A percentile compares a stretch with the other conserved stretches of the same genome.
Evolutionary conservation across 306 rosid species (phyloP).

Genomic region (Canavalia ensiformis): DNA sequence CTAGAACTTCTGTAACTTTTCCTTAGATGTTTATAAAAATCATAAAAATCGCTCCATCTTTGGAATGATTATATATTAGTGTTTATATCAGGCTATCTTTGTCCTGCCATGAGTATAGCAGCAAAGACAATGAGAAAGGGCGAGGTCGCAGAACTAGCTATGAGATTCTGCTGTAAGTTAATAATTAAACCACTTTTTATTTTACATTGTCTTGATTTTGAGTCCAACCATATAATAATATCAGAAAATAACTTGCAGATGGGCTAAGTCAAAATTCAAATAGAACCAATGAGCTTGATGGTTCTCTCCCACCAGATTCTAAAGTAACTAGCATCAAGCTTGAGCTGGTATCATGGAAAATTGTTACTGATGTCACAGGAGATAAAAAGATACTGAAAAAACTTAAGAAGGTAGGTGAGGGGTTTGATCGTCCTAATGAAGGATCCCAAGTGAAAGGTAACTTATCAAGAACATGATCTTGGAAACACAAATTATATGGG

Average conservation of each 20-base stretch:
- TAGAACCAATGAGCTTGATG: constrained; percentile 37
- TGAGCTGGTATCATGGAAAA: constrained; percentile 73
- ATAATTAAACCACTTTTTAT: constrained; percentile 6
- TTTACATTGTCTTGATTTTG: background rate
- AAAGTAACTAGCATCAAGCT: constrained; percentile 51
- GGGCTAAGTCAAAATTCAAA: constrained; percentile 48
- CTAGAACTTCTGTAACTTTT: background rate
- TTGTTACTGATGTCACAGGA: constrained; percentile 60
- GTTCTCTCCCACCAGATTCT: constrained; percentile 41
- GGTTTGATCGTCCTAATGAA: constrained; percentile 68
- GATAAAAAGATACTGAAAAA: constrained; percentile 68
- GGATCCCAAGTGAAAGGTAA: constrained; percentile 75
- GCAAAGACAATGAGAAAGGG: constrained; percentile 78
- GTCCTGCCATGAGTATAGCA: constrained; percentile 72
- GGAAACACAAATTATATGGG: background rate
- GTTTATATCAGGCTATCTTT: constrained; percentile 57
- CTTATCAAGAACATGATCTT: constrained; percentile 19
- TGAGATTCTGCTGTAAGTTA: constrained; percentile 64
- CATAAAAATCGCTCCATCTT: background rate
- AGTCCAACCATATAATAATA: constrained; percentile 16
- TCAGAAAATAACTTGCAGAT: constrained; percentile 51
- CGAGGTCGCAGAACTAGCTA: constrained; percentile 66
- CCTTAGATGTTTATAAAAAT: background rate
- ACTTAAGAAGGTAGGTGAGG: constrained; percentile 61
- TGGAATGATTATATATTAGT: constrained; percentile 21